These are phyloP conservation scores for Epichloe scottii DNA, from an alignment of 2,329 filamentous ascomycete genomes.

Conservation along the genomic window DNA sequence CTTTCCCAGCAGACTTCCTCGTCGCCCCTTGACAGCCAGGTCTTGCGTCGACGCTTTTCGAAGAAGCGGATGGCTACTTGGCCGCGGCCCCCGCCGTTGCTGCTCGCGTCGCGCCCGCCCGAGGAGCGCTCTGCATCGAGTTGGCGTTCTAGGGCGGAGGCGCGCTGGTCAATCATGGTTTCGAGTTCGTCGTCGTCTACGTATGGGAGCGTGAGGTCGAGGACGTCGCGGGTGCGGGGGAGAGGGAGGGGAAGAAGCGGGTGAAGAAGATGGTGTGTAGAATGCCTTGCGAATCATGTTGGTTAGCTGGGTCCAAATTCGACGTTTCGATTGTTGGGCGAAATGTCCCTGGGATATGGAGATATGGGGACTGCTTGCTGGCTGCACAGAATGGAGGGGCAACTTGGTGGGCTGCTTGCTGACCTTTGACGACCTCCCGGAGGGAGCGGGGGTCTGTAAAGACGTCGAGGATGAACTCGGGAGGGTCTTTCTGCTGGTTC, in stretches of 20 bases:
- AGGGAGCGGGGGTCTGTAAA: conserved; percentile 85
- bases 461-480: conserved; percentile 87
- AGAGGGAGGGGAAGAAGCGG: conserved; percentile 82
- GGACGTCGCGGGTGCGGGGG: conserved; percentile 71
- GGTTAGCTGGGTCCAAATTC: too few species aligned
- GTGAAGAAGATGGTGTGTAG: conserved; percentile 98
- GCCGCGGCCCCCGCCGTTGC: conserved; percentile 29
- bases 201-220: conserved; percentile 80
- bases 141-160: conserved; percentile 65
- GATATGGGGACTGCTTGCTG: too few species aligned
- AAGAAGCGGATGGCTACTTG: conserved; percentile 86
- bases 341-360: background rate
- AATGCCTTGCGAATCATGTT: conserved; percentile 45
- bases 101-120: conserved; percentile 1
- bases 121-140: conserved; percentile 47
- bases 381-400: background rate
- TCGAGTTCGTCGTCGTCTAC: conserved; percentile 86
- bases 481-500: conserved; percentile 46
- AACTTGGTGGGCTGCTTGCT: background rate
- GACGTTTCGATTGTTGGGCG: background rate
- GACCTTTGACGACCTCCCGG: conserved; percentile 87
- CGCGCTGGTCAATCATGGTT: conserved; percentile 83
- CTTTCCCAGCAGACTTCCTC: conserved; percentile 96
- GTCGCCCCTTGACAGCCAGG: conserved; percentile 67
- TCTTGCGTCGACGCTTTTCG: conserved; percentile 77